phyloP scores from a whole-genome alignment of 1,139 yeast species.

The Meyerozyma smithsonii region DNA sequence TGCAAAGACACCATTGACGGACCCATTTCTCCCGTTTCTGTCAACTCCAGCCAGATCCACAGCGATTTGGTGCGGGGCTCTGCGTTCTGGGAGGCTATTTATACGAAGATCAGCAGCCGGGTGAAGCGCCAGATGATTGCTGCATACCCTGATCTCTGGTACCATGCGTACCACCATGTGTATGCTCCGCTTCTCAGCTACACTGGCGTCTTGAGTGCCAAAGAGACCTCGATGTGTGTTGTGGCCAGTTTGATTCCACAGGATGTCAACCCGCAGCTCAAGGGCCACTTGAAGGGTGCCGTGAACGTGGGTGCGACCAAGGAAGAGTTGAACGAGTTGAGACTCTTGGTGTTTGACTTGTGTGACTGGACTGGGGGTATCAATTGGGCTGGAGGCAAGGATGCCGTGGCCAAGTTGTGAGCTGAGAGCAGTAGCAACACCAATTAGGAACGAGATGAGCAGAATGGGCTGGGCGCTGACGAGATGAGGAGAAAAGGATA shows the following conservation, averaged over 20 bases:
- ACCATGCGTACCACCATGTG: slow-evolving; percentile 65
- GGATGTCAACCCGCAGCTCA: slow-evolving; percentile 90
- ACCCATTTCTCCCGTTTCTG: slow-evolving; percentile 30
- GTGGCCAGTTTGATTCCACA: slow-evolving; percentile 84
- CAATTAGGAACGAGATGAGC: too few species aligned
- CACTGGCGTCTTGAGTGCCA: slow-evolving; percentile 56
- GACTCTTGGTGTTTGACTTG: slow-evolving; percentile 60
- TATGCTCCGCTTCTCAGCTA: slow-evolving; percentile 75
- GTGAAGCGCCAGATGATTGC: slow-evolving; percentile 63
- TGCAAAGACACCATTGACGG: slow-evolving; percentile 40
- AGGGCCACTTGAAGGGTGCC: slow-evolving; percentile 88
- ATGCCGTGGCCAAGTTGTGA: slow-evolving; percentile 53
- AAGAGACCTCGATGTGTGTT: slow-evolving; percentile 73
- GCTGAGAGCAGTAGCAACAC: too few species aligned
- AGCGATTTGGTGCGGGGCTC: slow-evolving; percentile 46
- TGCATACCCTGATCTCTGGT: slow-evolving; percentile 85
- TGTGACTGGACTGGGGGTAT: slow-evolving; percentile 71
- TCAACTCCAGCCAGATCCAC: slow-evolving; percentile 25
- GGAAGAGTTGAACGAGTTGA: slow-evolving; percentile 57
- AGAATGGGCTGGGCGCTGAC: too few species aligned
- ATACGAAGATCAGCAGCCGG: slow-evolving; percentile 66
- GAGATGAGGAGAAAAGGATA: too few species aligned
- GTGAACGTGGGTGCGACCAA: slow-evolving; percentile 68
- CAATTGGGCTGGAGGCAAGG: slow-evolving; percentile 50
- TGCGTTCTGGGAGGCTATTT: slow-evolving; percentile 70